These are phyloP conservation scores for Eleusine coracana DNA, from an alignment of 176 grass and related monocot genomes.

Conservation along the genomic window DNA sequence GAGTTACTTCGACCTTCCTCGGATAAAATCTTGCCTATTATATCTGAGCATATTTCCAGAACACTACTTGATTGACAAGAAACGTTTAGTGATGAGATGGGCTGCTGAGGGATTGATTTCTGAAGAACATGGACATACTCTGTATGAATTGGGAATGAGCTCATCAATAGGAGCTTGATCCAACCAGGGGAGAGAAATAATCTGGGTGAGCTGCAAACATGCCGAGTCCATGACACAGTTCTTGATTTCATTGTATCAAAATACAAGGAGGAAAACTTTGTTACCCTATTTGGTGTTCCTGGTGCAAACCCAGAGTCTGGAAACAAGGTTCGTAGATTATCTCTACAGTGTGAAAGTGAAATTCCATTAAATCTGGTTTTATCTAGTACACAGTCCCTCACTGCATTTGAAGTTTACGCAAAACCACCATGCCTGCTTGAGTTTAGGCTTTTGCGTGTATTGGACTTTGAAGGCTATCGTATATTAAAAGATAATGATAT, in stretches of 20 bases:
- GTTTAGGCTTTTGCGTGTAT: slow-evolving; percentile 10
- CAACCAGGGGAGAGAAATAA: not conserved
- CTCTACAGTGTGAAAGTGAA: not conserved
- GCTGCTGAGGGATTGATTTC: slow-evolving; percentile 20
- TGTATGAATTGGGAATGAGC: slow-evolving; percentile 26
- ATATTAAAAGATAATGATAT: slow-evolving; percentile 16
- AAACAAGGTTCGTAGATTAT: slow-evolving; percentile 14
- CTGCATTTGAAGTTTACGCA: not conserved
- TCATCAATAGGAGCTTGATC: slow-evolving; percentile 33
- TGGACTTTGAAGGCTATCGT: not conserved
- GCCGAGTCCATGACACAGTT: slow-evolving; percentile 20
- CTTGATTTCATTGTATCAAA: slow-evolving; percentile 37
- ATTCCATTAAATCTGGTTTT: not conserved
- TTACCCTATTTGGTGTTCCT: slow-evolving; percentile 1
- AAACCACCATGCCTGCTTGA: not conserved
- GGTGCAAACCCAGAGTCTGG: not conserved
- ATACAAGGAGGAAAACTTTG: slow-evolving; percentile 7
- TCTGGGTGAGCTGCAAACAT: not conserved
- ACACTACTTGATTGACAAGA: slow-evolving; percentile 8
- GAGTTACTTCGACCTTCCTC: slow-evolving; percentile 24
- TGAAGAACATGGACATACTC: not conserved
- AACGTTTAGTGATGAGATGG: slow-evolving; percentile 17
- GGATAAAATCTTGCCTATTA: slow-evolving; percentile 16
- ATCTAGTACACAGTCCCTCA: slow-evolving; percentile 15
- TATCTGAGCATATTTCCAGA: slow-evolving; percentile 30